These are phyloP conservation scores for Plasmodium berghei DNA, from an alignment of 169 alveolate species.

Conservation along the genomic window DNA sequence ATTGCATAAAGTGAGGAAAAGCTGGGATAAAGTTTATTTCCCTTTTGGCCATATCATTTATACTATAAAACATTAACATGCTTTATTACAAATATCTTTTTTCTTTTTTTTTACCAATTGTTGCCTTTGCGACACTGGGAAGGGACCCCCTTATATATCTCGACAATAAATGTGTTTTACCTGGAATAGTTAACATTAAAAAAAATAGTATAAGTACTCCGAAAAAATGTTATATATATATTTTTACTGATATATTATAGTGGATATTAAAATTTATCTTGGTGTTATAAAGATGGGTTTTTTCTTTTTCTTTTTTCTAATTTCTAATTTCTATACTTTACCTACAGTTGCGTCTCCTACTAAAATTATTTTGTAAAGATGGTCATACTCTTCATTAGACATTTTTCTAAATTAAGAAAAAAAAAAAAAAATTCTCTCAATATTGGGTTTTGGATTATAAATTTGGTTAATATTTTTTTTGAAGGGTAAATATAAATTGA, in stretches of 20 bases:
- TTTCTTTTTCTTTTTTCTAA: neutral
- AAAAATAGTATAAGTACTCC: neutral
- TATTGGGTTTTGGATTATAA: no score
- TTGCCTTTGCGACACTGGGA: conserved; percentile 96
- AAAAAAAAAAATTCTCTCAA: neutral
- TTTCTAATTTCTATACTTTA: conserved; percentile 18
- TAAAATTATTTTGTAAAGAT: conserved; percentile 91
- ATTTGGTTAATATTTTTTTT: no score
- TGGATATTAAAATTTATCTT: neutral
- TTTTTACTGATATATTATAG: neutral
- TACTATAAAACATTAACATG: neutral
- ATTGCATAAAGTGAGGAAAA: neutral
- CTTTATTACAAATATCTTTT: neutral
- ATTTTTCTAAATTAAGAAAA: conserved; percentile 74
- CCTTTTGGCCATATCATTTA: neutral
- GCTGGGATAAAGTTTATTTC: neutral
- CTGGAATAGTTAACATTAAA: conserved; percentile 36
- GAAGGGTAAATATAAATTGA: no score
- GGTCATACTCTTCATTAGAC: conserved; percentile 91
- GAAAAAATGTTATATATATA: no score
- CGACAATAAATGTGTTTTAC: conserved; percentile 94
- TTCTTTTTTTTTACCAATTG: conserved; percentile 88
- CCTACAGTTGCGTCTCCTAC: conserved; percentile 99
- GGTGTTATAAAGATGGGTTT: no score
- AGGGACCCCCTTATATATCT: conserved; percentile 96